Conservation (phyloP, 768 basidiomycete genomes). For the Xerocomellus amylosporus region DNA sequence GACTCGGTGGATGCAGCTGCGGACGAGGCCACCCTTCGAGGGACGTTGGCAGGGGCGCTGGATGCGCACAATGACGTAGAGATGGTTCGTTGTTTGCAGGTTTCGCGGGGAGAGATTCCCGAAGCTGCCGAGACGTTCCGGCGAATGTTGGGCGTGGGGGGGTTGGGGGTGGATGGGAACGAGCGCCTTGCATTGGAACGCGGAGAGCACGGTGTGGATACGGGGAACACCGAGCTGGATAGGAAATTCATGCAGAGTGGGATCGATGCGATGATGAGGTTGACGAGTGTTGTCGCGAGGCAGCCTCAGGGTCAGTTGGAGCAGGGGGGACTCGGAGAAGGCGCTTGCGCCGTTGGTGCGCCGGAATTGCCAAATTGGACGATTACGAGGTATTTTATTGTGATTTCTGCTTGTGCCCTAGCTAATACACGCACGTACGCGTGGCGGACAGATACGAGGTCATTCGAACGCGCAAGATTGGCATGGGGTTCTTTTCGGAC, state of each 20-base stretch:
- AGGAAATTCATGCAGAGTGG: conserved; percentile 69
- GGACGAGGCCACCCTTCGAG: conserved; percentile 24
- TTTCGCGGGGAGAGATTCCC: conserved; percentile 20
- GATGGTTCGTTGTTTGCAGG: conserved; percentile 24
- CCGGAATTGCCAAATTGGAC: conserved; percentile 65
- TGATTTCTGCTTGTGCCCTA: not conserved
- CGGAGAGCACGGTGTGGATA: not conserved
- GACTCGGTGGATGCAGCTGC: conserved; percentile 22
- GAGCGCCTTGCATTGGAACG: not conserved
- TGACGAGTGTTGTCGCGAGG: conserved; percentile 40
- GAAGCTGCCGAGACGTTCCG: conserved; percentile 25
- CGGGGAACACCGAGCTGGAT: conserved; percentile 32
- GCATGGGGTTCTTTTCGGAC: conserved; percentile 71
- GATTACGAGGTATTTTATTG: conserved; percentile 53
- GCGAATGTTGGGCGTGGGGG: conserved; percentile 8
- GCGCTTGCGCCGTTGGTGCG: not conserved
- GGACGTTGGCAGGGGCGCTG: conserved; percentile 16
- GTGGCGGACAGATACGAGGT: conserved; percentile 59
- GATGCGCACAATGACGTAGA: conserved; percentile 16
- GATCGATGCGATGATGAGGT: conserved; percentile 64
- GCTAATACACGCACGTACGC: not conserved
- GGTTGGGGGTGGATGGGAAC: not conserved
- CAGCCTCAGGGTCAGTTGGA: not conserved
- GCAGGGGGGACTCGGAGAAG: not conserved
- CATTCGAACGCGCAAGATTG: conserved; percentile 64